phyloP scores from a whole-genome alignment of 2,329 filamentous ascomycete species.

The Phyllosticta citrichinensis region DNA sequence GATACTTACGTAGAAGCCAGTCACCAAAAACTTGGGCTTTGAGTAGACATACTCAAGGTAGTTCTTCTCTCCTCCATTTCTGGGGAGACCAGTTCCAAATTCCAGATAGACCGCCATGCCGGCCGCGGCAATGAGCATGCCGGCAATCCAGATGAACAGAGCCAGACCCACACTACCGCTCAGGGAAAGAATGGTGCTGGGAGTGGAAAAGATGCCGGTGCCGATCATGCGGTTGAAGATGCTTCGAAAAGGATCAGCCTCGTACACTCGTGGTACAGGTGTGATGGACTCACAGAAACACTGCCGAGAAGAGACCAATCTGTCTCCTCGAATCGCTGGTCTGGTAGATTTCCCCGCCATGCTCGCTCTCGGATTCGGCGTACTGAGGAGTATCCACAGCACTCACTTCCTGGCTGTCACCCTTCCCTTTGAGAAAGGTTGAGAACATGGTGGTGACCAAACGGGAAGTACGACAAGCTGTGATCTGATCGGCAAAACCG shows the following conservation, averaged over 20 bases:
- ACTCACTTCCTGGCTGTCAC: not conserved
- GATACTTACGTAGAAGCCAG: slow-evolving; percentile 41
- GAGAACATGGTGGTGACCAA: slow-evolving; percentile 6
- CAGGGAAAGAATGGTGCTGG: slow-evolving; percentile 46
- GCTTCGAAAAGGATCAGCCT: slow-evolving; percentile 8
- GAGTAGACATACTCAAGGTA: slow-evolving; percentile 57
- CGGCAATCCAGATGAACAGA: slow-evolving; percentile 53
- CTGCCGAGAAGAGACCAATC: slow-evolving; percentile 8
- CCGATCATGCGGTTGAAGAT: slow-evolving; percentile 59
- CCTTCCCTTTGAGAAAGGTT: slow-evolving; percentile 3
- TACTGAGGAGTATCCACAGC: not conserved
- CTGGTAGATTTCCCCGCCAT: slow-evolving; percentile 9
- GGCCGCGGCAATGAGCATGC: slow-evolving; percentile 51
- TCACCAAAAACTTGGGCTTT: slow-evolving; percentile 49
- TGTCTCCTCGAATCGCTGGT: slow-evolving; percentile 10
- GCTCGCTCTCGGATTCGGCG: slow-evolving; percentile 4
- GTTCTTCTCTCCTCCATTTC: slow-evolving; percentile 57
- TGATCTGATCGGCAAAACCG: not conserved
- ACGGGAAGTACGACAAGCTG: not conserved
- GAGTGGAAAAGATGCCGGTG: slow-evolving; percentile 57
- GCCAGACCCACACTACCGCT: slow-evolving; percentile 53
- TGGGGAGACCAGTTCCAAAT: slow-evolving; percentile 54
- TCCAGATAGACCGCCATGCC: slow-evolving; percentile 58
- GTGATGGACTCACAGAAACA: slow-evolving; percentile 8
- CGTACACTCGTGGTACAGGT: not conserved